Evolutionary conservation across 306 rosid species (phyloP).

Genomic region (Pyrus bretschneideri): DNA sequence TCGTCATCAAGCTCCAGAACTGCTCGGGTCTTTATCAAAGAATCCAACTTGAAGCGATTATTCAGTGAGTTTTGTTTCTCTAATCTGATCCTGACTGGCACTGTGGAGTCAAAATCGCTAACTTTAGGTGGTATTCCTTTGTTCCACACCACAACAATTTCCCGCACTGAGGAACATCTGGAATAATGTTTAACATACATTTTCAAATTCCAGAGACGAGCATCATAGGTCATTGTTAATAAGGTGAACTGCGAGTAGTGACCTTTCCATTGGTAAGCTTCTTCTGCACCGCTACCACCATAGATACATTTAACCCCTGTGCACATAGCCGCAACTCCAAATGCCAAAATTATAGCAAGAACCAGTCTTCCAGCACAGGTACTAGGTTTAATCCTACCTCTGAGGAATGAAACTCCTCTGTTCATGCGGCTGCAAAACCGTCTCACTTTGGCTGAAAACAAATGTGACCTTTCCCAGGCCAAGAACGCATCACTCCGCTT

Average conservation of each 20-base stretch:
- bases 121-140: conserved; percentile 75
- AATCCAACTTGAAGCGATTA: conserved; percentile 70
- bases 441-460: conserved; percentile 50
- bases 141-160: conserved; percentile 98
- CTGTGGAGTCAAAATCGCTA: conserved; percentile 78
- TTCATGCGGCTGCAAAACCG: conserved; percentile 85
- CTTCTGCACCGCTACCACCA: conserved; percentile 94
- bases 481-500: conserved; percentile 45
- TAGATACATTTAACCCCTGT: conserved; percentile 58
- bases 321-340: conserved; percentile 76
- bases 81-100: conserved; percentile 72
- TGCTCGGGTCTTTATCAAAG: conserved; percentile 75
- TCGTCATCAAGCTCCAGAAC: conserved; percentile 98
- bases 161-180: conserved; percentile 83
- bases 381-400: conserved; percentile 64
- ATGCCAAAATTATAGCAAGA: conserved; percentile 47
- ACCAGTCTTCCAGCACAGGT: conserved; percentile 72
- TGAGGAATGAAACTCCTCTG: conserved; percentile 53
- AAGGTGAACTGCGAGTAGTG: conserved; percentile 88
- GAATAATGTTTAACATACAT: conserved; percentile 91
- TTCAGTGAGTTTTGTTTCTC: conserved; percentile 82
- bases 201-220: conserved; percentile 93
- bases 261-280: conserved; percentile 65
- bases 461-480: conserved; percentile 68
- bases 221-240: conserved; percentile 92